Evolutionary conservation across 352 stramenopile species (phyloP).

Genomic region (Pseudoperonospora humuli): DNA sequence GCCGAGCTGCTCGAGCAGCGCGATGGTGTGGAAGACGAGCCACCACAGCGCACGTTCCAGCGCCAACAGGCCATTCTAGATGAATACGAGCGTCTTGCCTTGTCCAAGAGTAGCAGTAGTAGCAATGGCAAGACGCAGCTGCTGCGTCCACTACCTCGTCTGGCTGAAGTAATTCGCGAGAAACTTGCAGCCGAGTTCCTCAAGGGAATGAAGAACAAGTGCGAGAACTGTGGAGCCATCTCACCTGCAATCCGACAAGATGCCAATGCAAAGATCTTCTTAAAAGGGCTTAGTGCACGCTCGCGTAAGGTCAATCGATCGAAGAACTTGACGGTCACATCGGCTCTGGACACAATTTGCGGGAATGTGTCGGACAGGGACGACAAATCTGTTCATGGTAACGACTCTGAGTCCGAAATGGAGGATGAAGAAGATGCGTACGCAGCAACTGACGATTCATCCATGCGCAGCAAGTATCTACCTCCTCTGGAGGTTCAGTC

Average conservation of each 20-base stretch:
- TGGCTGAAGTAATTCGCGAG: conserved; percentile 66
- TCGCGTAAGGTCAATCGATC: conserved; percentile 76
- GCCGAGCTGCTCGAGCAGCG: conserved; percentile 78
- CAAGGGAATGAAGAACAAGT: conserved; percentile 89
- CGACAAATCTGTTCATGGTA: conserved; percentile 25
- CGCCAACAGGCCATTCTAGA: conserved; percentile 82
- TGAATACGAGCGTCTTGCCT: conserved; percentile 83
- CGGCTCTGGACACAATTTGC: conserved; percentile 73
- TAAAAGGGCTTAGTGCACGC: conserved; percentile 78
- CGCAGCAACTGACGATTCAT: conserved; percentile 49
- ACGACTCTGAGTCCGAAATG: conserved; percentile 73
- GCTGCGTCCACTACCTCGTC: conserved; percentile 39
- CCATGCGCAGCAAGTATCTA: conserved; percentile 89
- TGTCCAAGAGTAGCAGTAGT: conserved; percentile 35
- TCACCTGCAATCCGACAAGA: conserved; percentile 95
- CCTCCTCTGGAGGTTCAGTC: conserved; percentile 93
- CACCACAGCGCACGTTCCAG: conserved; percentile 58
- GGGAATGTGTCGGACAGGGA: conserved; percentile 57
- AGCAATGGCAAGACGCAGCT: conserved; percentile 26
- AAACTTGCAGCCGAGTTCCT: conserved; percentile 88
- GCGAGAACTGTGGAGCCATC: conserved; percentile 95
- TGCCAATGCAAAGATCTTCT: conserved; percentile 96
- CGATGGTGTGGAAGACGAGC: conserved; percentile 81
- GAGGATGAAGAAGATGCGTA: conserved; percentile 65
- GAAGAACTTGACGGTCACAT: conserved; percentile 77